Conservation (phyloP, 108 stramenopile species). For the Schizochytrium sp. region DNA sequence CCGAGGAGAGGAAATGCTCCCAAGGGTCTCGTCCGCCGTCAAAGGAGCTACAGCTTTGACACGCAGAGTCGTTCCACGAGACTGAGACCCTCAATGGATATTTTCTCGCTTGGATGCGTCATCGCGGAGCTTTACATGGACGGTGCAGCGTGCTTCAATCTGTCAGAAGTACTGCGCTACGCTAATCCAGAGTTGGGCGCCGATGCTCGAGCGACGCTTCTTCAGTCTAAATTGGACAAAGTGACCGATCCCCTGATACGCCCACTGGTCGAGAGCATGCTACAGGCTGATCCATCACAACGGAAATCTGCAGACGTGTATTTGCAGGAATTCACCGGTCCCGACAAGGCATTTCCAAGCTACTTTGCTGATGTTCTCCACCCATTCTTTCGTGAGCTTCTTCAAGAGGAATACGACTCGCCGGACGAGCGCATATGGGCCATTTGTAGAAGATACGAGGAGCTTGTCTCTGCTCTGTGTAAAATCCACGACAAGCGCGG, state of each 20-base stretch:
- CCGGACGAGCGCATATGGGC: conserved; percentile 81
- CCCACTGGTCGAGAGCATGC: conserved; percentile 74
- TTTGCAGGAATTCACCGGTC: conserved; percentile 48
- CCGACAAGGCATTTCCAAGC: conserved; percentile 34
- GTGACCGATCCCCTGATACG: conserved; percentile 67
- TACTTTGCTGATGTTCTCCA: conserved; percentile 52
- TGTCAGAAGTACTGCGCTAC: conserved; percentile 53
- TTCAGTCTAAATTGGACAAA: conserved; percentile 73
- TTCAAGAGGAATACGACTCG: conserved; percentile 40
- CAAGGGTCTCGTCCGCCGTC: neutral
- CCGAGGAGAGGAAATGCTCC: neutral
- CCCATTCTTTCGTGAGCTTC: conserved; percentile 52
- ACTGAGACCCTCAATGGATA: conserved; percentile 81
- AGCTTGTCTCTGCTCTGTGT: conserved; percentile 57
- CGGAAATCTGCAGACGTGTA: conserved; percentile 63
- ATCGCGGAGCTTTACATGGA: conserved; percentile 83
- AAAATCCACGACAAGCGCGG: conserved; percentile 69
- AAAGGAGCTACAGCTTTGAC: neutral
- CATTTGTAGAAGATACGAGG: conserved; percentile 63
- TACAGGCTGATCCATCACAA: conserved; percentile 64
- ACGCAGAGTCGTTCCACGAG: neutral
- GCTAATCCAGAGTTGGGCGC: conserved; percentile 10
- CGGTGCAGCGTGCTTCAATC: conserved; percentile 80
- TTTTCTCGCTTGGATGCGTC: conserved; percentile 90
- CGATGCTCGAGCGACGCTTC: neutral